Evolutionary conservation across 306 rosid genomes (phyloP).

Genomic region (Castanospermum australe): DNA sequence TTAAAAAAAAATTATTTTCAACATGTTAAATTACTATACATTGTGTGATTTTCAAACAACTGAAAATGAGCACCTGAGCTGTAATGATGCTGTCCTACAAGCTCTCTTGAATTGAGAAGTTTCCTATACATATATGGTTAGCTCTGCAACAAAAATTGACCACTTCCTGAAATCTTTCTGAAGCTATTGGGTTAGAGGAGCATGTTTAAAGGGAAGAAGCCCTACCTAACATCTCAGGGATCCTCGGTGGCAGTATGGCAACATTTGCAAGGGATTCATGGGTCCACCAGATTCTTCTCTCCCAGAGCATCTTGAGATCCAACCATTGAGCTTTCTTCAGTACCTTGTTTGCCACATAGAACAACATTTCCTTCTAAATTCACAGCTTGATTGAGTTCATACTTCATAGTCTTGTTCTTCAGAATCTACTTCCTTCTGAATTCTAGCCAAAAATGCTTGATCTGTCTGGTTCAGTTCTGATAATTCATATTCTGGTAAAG

Average conservation of each 20-base stretch:
- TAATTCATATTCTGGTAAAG: constrained; percentile 35
- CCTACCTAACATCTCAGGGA: constrained; percentile 23
- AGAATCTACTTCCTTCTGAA: constrained; percentile 40
- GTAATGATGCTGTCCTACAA: constrained; percentile 23
- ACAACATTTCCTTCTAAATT: constrained; percentile 61
- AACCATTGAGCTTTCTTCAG: constrained; percentile 37
- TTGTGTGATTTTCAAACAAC: constrained; percentile 29
- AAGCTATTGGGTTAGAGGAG: constrained; percentile 37
- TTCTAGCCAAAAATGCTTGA: constrained; percentile 29
- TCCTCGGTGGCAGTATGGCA: constrained; percentile 35
- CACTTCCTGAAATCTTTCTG: constrained; percentile 26
- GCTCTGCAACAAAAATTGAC: constrained; percentile 29
- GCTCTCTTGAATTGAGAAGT: constrained; percentile 15
- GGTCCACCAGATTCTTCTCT: constrained; percentile 24
- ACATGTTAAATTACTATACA: constrained; percentile 26
- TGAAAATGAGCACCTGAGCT: constrained; percentile 30
- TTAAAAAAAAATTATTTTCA: not conserved
- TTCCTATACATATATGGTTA: constrained; percentile 42
- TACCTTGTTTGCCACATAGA: constrained; percentile 39
- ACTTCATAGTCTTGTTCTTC: constrained; percentile 37
- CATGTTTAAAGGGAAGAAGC: constrained; percentile 29
- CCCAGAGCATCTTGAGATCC: constrained; percentile 24
- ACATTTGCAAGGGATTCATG: constrained; percentile 25
- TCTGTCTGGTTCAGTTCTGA: constrained; percentile 45
- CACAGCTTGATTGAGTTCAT: constrained; percentile 40